Conservation (phyloP, 2,329 filamentous ascomycete species). For the Trichophyton schoenleinii region DNA sequence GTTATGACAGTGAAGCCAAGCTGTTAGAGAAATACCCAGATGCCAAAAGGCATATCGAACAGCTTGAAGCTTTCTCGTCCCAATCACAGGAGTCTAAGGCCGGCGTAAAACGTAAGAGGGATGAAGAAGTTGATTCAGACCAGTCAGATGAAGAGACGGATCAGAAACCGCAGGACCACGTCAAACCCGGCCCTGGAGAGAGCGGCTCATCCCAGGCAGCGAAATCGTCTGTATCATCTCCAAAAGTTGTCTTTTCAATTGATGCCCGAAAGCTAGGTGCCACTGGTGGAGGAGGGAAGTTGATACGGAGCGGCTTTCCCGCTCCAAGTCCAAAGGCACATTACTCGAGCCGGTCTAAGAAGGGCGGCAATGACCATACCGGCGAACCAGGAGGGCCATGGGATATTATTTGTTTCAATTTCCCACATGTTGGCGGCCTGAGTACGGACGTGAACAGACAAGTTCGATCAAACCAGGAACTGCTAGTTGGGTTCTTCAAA, state of each 20-base stretch:
- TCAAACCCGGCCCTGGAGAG: neutral
- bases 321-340: neutral
- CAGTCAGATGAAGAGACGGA: constrained; percentile 1
- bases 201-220: neutral
- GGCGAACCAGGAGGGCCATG: constrained; percentile 36
- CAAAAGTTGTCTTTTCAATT: constrained; percentile 31
- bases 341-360: neutral
- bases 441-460: constrained; percentile 89
- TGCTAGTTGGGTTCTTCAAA: constrained; percentile 39
- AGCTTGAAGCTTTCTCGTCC: constrained; percentile 18
- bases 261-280: constrained; percentile 33
- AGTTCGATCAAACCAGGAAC: constrained; percentile 72
- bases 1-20: constrained; percentile 32
- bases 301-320: constrained; percentile 31
- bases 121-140: constrained; percentile 3
- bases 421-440: constrained; percentile 88
- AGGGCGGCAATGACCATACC: neutral
- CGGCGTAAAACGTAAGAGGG: constrained; percentile 16
- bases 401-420: constrained; percentile 85
- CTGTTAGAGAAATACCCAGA: constrained; percentile 65
- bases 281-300: constrained; percentile 28
- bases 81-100: neutral
- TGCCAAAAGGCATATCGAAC: constrained; percentile 45
- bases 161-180: neutral
- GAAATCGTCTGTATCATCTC: constrained; percentile 5